These are phyloP conservation scores for Phoenix roebelenii DNA, from an alignment of 176 grass and related monocot species.

Conservation along the genomic window DNA sequence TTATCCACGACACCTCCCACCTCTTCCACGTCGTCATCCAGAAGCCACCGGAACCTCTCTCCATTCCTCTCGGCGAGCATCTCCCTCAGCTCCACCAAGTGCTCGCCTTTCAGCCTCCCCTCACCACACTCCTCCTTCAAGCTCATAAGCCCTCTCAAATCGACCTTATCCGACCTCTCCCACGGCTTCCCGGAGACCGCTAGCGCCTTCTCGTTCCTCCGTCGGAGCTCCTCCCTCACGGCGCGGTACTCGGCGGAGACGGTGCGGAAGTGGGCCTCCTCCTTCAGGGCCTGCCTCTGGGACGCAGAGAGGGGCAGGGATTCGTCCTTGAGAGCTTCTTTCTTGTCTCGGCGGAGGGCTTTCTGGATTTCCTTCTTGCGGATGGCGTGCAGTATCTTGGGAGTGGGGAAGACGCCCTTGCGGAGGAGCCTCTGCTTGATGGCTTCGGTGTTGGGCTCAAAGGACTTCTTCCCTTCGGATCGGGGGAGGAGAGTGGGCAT, in stretches of 20 bases:
- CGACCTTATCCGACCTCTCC: constrained; percentile 21
- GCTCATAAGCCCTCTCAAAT: constrained; percentile 22
- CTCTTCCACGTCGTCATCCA: constrained; percentile 54
- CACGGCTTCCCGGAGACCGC: constrained; percentile 38
- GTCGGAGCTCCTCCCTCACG: constrained; percentile 33
- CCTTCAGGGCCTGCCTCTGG: constrained; percentile 21
- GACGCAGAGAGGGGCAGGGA: constrained; percentile 3
- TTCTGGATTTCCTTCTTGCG: constrained; percentile 84
- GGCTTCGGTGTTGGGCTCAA: constrained; percentile 35
- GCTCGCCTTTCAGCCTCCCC: constrained; percentile 17
- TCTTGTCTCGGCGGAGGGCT: constrained; percentile 57
- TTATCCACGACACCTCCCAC: constrained; percentile 6
- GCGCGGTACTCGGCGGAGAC: constrained; percentile 52
- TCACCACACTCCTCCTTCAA: constrained; percentile 4
- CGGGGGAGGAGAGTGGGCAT: constrained; percentile 8
- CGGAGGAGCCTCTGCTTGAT: constrained; percentile 52
- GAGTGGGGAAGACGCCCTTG: constrained; percentile 56
- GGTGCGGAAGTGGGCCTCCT: constrained; percentile 47
- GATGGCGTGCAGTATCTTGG: constrained; percentile 76
- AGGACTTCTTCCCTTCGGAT: constrained; percentile 9
- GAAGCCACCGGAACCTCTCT: constrained; percentile 44
- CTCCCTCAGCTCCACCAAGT: constrained; percentile 51
- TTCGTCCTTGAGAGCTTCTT: constrained; percentile 29
- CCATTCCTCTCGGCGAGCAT: constrained; percentile 61
- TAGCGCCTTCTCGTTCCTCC: constrained; percentile 10